Base-by-base conservation (phyloP, 1,284 basidiomycete species). In the Ceratobasidium sp. region DNA sequence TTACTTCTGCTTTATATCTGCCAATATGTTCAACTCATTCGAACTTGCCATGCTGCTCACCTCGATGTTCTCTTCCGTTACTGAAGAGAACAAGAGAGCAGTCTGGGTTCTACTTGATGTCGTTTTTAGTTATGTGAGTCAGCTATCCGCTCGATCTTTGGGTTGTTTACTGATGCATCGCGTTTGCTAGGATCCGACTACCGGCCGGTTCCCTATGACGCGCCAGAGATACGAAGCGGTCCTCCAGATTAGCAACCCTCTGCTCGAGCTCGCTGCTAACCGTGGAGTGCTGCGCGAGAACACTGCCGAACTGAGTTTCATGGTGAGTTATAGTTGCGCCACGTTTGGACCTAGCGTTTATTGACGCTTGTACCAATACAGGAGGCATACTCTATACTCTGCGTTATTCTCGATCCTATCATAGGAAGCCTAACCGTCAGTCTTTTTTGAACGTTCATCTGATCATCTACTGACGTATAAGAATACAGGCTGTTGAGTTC, bases 41-140 rank as follows among this genome's bases (percentile, higher is more conserved):
- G 24, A 48, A 2, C n/a, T 51, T 27, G 36, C 33, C 11, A 6
- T 65, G 14, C 8, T 65, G 44, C 47, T 65, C 2, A 19, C 50
- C 17, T 27, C 47, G 4, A 65, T 50, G 63, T 50, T 65, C 45
- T 65, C 63, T 9, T 29, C 44, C 22, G n/a, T 65, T 19, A 50
- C 27, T n/a, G 24, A 7, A 33, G 47, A 51, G 22, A 48, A 29
- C 24, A 11, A n/a, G 8, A n/a, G 27, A 7, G 45, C 45, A 48
- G 47, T 65, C 14, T 17, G 27, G 17, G 24, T 63, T 9, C n/a
- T 50, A 4, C 63, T 65, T 17, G 24, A 65, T 6, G 11, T 65
- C 9, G 45, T 29, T 11, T 50, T 50, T 19, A 15, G 14, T 9
- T 65, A 65, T 47, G 63, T 65, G 47, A 31, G 63, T 65, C 41